phyloP scores from a whole-genome alignment of 2,329 filamentous ascomycete species.

The Talaromyces sp. region DNA sequence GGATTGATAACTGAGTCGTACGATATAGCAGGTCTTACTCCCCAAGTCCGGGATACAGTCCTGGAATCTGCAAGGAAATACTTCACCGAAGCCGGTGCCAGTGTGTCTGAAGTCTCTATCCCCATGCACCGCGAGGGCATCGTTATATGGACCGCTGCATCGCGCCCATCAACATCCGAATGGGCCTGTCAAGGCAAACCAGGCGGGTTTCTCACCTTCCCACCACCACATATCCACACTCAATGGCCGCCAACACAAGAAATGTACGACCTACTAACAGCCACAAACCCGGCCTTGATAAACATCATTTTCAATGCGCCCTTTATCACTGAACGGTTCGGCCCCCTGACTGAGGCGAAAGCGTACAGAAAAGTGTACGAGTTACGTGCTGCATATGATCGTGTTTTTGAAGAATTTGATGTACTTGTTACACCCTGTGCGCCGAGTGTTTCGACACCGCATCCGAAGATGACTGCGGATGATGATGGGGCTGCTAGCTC shows the following conservation, averaged over 20 bases:
- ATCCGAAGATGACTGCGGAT: conserved; percentile 31
- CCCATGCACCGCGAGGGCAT: conserved; percentile 47
- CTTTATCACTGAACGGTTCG: conserved; percentile 27
- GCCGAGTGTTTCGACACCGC: conserved; percentile 45
- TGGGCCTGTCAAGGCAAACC: conserved; percentile 30
- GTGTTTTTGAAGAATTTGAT: conserved; percentile 44
- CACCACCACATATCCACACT: conserved; percentile 29
- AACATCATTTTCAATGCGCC: conserved; percentile 43
- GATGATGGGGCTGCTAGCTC: conserved; percentile 10
- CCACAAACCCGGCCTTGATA: conserved; percentile 46
- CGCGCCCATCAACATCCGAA: conserved; percentile 32
- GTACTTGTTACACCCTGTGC: conserved; percentile 50
- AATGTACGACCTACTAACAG: conserved; percentile 45
- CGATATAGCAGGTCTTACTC: conserved; percentile 36
- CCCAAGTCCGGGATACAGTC: conserved; percentile 39
- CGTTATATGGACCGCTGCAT: conserved; percentile 47
- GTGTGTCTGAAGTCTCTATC: conserved; percentile 46
- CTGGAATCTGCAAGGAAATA: conserved; percentile 33
- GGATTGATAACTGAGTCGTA: conserved; percentile 49
- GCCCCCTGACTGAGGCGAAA: conserved; percentile 40
- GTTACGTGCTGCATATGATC: conserved; percentile 49
- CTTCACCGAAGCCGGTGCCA: conserved; percentile 43
- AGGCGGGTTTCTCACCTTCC: conserved; percentile 32
- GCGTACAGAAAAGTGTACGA: conserved; percentile 47
- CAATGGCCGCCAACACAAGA: conserved; percentile 39